phyloP scores from a whole-genome alignment of 768 basidiomycete genomes.

The Brasilioporus rufonigricans region DNA sequence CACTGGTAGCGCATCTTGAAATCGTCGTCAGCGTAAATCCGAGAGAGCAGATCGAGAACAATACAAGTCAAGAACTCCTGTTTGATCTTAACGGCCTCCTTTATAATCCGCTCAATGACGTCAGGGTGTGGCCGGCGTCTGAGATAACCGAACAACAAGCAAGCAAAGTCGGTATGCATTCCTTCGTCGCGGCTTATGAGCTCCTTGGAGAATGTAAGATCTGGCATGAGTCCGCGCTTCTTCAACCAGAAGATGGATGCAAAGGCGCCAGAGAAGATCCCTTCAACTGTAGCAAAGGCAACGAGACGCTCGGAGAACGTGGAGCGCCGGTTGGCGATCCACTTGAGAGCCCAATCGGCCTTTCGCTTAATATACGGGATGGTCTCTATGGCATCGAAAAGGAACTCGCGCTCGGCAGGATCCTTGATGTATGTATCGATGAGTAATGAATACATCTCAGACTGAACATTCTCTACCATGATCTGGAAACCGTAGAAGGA shows the following conservation, averaged over 20 bases:
- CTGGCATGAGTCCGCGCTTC: too few relatives aligned
- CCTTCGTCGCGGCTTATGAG: too few relatives aligned
- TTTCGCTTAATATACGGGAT: conserved; percentile 86
- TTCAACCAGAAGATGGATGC: conserved; percentile 96
- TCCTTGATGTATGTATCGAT: too few relatives aligned
- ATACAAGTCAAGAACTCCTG: conserved; percentile 78
- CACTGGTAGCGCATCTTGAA: conserved; percentile 75
- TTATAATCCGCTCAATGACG: conserved; percentile 67
- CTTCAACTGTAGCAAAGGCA: too few relatives aligned
- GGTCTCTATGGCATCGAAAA: too few relatives aligned
- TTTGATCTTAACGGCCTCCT: conserved; percentile 82
- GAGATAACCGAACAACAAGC: too few relatives aligned
- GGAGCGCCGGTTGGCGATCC: conserved; percentile 95
- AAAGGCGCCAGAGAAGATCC: conserved; percentile 92
- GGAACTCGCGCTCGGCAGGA: too few relatives aligned
- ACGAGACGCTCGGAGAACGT: too few relatives aligned
- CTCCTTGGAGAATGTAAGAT: too few relatives aligned
- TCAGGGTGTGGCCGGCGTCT: conserved; percentile 84
- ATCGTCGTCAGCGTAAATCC: neutral
- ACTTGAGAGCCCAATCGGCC: conserved; percentile 89
- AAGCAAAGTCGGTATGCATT: too few relatives aligned
- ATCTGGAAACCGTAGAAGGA: conserved; percentile 96
- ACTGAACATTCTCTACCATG: too few relatives aligned
- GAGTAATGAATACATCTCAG: too few relatives aligned
- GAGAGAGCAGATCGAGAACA: conserved; percentile 9